Conservation (phyloP, 805 yeast species). For the Metschnikowia similis region DNA sequence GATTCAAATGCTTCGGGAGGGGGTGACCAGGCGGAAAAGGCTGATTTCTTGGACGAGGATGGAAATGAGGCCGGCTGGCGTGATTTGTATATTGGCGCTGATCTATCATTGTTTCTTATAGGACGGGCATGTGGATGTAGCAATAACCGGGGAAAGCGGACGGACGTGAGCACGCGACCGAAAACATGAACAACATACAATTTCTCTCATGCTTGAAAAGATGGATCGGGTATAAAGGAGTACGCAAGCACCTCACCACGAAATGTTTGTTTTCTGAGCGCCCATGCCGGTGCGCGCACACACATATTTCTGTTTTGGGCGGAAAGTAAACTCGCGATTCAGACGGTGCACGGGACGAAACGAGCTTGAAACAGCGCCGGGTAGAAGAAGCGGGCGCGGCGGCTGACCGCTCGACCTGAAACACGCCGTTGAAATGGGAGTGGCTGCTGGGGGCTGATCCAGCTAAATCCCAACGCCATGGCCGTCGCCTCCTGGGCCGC, state of each 20-base stretch:
- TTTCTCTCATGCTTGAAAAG: slow-evolving; percentile 24
- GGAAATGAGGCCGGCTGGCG: too few relatives aligned
- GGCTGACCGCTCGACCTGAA: background rate
- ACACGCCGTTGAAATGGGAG: background rate
- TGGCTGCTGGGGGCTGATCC: too few relatives aligned
- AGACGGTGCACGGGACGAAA: background rate
- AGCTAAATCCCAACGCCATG: too few relatives aligned
- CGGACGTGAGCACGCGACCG: background rate
- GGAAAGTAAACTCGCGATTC: slow-evolving; percentile 4
- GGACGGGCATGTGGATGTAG: too few relatives aligned
- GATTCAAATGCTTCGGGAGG: too few relatives aligned
- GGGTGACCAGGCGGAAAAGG: too few relatives aligned
- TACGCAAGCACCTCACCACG: background rate
- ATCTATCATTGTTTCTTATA: too few relatives aligned
- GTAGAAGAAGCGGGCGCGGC: background rate
- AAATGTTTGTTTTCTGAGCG: slow-evolving; percentile 20
- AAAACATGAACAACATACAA: slow-evolving; percentile 19
- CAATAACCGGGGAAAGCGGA: too few relatives aligned
- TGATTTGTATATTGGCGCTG: too few relatives aligned
- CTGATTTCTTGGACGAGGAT: too few relatives aligned
- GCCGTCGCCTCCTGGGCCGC: too few relatives aligned
- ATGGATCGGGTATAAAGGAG: slow-evolving; percentile 7
- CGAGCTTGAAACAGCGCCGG: background rate
- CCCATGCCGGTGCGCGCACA: slow-evolving; percentile 18
- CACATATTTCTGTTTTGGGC: slow-evolving; percentile 16